These are phyloP conservation scores for Cucumis sativus DNA, from an alignment of 306 rosid species.

Conservation along the genomic window Cucumber_9930_V3 NC_026657.2:37370501-37371000, in stretches of 20 bases:
- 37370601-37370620: too few relatives aligned
- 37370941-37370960: conserved; percentile 85
- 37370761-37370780: not conserved
- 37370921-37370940: conserved; percentile 77
- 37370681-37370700: not conserved
- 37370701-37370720: not conserved
- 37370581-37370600: too few relatives aligned
- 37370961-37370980: conserved; percentile 83
- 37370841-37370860: not conserved
- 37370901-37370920: conserved; percentile 34
- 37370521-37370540: too few relatives aligned
- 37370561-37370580: not conserved
- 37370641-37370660: not conserved
- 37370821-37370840: not conserved
- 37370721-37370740: not conserved
- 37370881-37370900: not conserved
- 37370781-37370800: not conserved
- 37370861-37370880: not conserved
- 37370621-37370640: too few relatives aligned
- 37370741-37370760: not conserved
- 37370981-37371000: conserved; percentile 66
- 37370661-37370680: not conserved
- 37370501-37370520: not conserved
- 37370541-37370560: not conserved
- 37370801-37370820: not conserved